Evolutionary conservation across 768 basidiomycete genomes (phyloP).

Genomic region (Exsudoporus frostii): DNA sequence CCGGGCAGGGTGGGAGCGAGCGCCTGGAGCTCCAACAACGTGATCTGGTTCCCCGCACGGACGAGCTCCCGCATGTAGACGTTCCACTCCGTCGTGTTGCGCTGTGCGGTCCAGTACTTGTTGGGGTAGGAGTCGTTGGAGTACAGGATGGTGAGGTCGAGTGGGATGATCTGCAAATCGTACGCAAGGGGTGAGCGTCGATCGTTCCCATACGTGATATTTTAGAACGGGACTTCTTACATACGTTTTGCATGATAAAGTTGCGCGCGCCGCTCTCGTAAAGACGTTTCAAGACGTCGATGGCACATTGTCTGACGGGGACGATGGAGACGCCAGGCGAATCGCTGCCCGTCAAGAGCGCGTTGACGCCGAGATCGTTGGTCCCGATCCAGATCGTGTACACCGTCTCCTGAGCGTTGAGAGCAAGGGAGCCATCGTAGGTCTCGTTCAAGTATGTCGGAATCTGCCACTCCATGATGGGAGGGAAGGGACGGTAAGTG

Average conservation of each 20-base stretch:
- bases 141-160: conserved; percentile 49
- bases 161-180: conserved; percentile 49
- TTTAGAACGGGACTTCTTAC: conserved; percentile 9
- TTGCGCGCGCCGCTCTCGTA: conserved; percentile 61
- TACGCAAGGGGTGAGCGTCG: not conserved
- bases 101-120: conserved; percentile 46
- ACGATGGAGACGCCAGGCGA: conserved; percentile 49
- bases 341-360: conserved; percentile 51
- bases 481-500: conserved; percentile 55
- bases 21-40: conserved; percentile 47
- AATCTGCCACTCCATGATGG: conserved; percentile 47
- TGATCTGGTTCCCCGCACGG: conserved; percentile 48
- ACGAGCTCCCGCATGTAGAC: conserved; percentile 53
- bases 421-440: conserved; percentile 38
- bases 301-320: conserved; percentile 53
- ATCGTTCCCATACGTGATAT: not conserved
- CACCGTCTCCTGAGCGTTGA: conserved; percentile 44
- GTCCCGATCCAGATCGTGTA: conserved; percentile 71
- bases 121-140: conserved; percentile 45
- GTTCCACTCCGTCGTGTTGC: conserved; percentile 58
- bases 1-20: conserved; percentile 47
- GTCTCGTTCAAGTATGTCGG: conserved; percentile 48
- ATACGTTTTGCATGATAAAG: conserved; percentile 67
- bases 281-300: conserved; percentile 56
- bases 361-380: conserved; percentile 56